Evolutionary conservation across 805 yeast genomes (phyloP), one percentile per base, ranked within the genome.

Genomic region (Cyberlindnera nakhonratchasimensis): DNA sequence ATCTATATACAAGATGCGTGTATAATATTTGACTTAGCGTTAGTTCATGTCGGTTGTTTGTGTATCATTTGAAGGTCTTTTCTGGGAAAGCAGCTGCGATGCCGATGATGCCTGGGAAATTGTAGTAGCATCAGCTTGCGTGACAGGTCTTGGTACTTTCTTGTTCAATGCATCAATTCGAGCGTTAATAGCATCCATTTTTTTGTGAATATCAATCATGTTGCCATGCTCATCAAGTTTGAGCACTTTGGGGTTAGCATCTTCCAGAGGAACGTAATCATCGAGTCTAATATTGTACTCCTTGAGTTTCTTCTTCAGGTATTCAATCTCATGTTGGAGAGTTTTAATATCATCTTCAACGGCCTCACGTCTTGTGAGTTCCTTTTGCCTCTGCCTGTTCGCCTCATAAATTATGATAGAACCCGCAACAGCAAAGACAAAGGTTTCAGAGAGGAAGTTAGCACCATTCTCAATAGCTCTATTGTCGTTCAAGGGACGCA

Each of bases 401-500:
- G 86, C 74, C 58, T 88, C 96, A 57, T 74, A 86, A 11, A 87
- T 55, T 10, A 88, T 79, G 41, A 85, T 70, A 1, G 82, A 72
- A 5, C 95, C 93, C 1, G 93, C 95, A 19, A 88, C 91, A 21
- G 82, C 67, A 53, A 88, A 87, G 16, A 87, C 79, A 55, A 87
- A 82, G 24, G 80, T 59, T 59, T 87, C 96, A 34, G 91, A 82
- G 11, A 87, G 64, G 57, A 86, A 78, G 43, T 74, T 82, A 33
- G 95, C 93, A 1, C 95, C 96, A 45, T 72, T 78, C 45, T 87
- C 93, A 32, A 88, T 75, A 28, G 96, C 96, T 55, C 79, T 81
- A 11, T 79, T 77, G 51, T 86, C 95, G 58, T 86, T 86, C 58
- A 87, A 71, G 0, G 95, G 95, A 36, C 95, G 72, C 8, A 86